Evolutionary conservation across 306 rosid genomes (phyloP).

Genomic region (Phaseolus lunatus): DNA sequence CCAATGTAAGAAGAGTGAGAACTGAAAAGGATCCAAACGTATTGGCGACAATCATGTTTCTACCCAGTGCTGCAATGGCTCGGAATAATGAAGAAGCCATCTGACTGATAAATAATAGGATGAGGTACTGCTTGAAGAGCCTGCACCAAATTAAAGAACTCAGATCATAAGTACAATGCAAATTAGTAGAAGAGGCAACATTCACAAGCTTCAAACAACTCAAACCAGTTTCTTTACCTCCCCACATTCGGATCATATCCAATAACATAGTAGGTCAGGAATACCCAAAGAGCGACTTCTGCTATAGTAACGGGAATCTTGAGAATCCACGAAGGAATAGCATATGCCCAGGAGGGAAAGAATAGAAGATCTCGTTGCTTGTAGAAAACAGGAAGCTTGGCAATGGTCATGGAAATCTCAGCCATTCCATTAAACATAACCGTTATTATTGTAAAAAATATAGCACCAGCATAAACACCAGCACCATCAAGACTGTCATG

Average conservation of each 20-base stretch:
- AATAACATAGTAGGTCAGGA: slow-evolving; percentile 63
- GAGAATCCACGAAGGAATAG: slow-evolving; percentile 67
- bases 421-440: slow-evolving; percentile 68
- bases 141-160: slow-evolving; percentile 42
- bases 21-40: slow-evolving; percentile 58
- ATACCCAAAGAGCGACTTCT: slow-evolving; percentile 65
- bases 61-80: slow-evolving; percentile 53
- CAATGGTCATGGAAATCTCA: slow-evolving; percentile 64
- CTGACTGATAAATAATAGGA: slow-evolving; percentile 48
- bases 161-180: slow-evolving; percentile 22
- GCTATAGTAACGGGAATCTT: slow-evolving; percentile 57
- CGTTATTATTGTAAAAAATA: slow-evolving; percentile 55
- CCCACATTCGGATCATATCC: slow-evolving; percentile 67
- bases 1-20: slow-evolving; percentile 47
- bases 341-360: slow-evolving; percentile 74
- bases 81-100: slow-evolving; percentile 63
- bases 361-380: slow-evolving; percentile 72
- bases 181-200: not conserved
- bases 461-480: slow-evolving; percentile 60
- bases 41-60: slow-evolving; percentile 60
- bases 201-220: slow-evolving; percentile 4
- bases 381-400: slow-evolving; percentile 72
- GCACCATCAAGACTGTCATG: slow-evolving; percentile 53
- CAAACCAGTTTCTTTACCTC: slow-evolving; percentile 50
- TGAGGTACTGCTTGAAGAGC: slow-evolving; percentile 56